phyloP scores from a whole-genome alignment of 257 asterid genomes.

The Jacaranda mimosifolia region DNA sequence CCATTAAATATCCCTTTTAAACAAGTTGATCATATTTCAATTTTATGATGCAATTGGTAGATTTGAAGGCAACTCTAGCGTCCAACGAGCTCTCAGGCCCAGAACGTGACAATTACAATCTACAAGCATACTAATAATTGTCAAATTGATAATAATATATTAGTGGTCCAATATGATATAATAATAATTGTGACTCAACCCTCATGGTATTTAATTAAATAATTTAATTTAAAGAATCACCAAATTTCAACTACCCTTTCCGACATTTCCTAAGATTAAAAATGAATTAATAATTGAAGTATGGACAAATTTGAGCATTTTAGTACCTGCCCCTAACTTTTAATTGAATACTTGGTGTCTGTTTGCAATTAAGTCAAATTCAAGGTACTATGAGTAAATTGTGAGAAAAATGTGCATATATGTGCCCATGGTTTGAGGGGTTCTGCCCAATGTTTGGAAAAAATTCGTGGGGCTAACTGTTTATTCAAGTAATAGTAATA shows the following conservation, averaged over 20 bases:
- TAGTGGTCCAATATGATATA: constrained; percentile 16
- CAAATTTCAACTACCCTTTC: constrained; percentile 16
- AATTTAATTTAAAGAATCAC: constrained; percentile 15
- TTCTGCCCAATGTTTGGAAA: not conserved
- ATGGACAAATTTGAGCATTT: constrained; percentile 43
- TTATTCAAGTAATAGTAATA: not conserved
- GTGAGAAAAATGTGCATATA: not conserved
- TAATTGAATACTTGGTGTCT: not conserved
- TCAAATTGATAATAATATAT: constrained; percentile 22
- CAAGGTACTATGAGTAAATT: not conserved
- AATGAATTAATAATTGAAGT: not conserved
- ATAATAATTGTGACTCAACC: constrained; percentile 21
- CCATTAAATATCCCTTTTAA: too few relatives aligned
- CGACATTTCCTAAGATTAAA: constrained; percentile 33
- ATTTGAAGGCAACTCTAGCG: too few relatives aligned
- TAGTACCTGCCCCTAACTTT: not conserved
- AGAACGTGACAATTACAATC: too few relatives aligned
- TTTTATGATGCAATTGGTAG: too few relatives aligned
- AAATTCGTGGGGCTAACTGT: not conserved
- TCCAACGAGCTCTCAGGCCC: too few relatives aligned
- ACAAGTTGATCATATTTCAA: too few relatives aligned
- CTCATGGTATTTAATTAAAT: not conserved
- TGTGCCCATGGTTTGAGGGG: constrained; percentile 27
- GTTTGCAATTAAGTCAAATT: not conserved
- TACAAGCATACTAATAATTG: constrained; percentile 38